Evolutionary conservation across 257 asterid genomes (phyloP).

Genomic region (Coffea canephora): DNA sequence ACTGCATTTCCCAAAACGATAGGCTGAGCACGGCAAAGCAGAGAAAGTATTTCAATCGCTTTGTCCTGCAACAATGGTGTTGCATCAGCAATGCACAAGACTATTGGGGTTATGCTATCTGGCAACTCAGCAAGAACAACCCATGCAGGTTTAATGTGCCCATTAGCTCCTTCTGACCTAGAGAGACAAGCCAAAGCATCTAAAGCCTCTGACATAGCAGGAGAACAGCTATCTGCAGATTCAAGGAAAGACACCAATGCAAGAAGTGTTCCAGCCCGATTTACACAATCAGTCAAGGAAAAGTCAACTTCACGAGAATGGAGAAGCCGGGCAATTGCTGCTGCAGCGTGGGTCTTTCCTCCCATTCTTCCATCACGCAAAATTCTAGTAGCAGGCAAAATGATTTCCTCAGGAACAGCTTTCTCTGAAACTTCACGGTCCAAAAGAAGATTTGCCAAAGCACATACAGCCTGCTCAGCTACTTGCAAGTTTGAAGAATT

Average conservation of each 20-base stretch:
- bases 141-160: conserved; percentile 76
- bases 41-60: conserved; percentile 78
- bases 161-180: conserved; percentile 55
- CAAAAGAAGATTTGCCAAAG: conserved; percentile 87
- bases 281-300: conserved; percentile 63
- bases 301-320: conserved; percentile 65
- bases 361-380: conserved; percentile 71
- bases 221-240: conserved; percentile 58
- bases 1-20: conserved; percentile 64
- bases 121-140: conserved; percentile 84
- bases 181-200: conserved; percentile 88
- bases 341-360: conserved; percentile 88
- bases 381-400: conserved; percentile 80
- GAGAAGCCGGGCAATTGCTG: conserved; percentile 91
- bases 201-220: conserved; percentile 74
- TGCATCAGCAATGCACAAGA: conserved; percentile 76
- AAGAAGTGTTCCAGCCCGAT: conserved; percentile 85
- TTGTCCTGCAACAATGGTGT: conserved; percentile 77
- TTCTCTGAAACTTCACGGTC: conserved; percentile 78
- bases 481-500: conserved; percentile 69
- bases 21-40: conserved; percentile 73
- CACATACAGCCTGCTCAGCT: conserved; percentile 97
- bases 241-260: conserved; percentile 86
- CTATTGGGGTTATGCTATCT: conserved; percentile 70
- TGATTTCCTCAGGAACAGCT: conserved; percentile 69